phyloP scores from a whole-genome alignment of 306 rosid species.

The Casuarina cunninghamiana region DNA sequence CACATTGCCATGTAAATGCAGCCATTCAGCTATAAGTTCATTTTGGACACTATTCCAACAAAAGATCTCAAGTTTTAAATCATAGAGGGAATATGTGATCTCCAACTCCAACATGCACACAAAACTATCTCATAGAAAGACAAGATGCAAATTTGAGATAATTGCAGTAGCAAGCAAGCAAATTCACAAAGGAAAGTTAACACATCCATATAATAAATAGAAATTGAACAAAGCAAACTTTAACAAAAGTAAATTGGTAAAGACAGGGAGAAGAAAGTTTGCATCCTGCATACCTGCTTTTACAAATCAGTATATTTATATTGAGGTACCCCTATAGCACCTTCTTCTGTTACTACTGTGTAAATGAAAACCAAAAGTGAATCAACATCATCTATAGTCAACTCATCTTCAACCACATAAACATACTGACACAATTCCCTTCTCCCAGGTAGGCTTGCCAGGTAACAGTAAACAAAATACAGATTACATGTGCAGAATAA shows the following conservation, averaged over 20 bases:
- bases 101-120: background rate
- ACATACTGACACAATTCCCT: too few relatives aligned
- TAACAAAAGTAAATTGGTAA: background rate
- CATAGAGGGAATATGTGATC: background rate
- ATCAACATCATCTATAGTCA: constrained; percentile 80
- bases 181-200: constrained; percentile 10
- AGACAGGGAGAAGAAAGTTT: background rate
- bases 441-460: too few relatives aligned
- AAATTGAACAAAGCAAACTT: constrained; percentile 15
- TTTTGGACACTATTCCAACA: background rate
- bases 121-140: constrained; percentile 1
- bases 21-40: too few relatives aligned
- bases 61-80: background rate
- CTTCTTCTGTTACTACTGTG: constrained; percentile 92
- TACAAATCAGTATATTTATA: constrained; percentile 87
- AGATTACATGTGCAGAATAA: background rate
- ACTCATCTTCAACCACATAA: constrained; percentile 53
- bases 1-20: background rate
- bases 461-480: too few relatives aligned
- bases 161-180: constrained; percentile 14
- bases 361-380: constrained; percentile 97
- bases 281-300: constrained; percentile 69
- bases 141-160: background rate
- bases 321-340: constrained; percentile 95
- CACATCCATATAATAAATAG: constrained; percentile 10